These are phyloP conservation scores for Salvia miltiorrhiza DNA, from an alignment of 257 asterid species.

Conservation along the genomic window DNA sequence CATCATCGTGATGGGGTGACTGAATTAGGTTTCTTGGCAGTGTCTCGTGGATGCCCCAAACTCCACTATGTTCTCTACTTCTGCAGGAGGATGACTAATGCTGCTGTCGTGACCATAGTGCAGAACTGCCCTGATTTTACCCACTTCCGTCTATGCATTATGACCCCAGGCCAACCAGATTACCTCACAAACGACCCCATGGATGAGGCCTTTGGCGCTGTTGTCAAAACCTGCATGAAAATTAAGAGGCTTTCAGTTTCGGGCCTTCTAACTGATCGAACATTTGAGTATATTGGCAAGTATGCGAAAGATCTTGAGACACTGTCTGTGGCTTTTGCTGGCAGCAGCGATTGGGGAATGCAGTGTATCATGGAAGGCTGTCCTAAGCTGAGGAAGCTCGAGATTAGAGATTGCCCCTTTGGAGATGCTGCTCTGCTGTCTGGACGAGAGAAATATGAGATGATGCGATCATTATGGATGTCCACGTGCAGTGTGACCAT, in stretches of 20 bases:
- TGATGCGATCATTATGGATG: constrained; percentile 88
- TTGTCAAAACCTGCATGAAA: constrained; percentile 68
- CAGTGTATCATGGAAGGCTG: constrained; percentile 70
- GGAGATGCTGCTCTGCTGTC: constrained; percentile 67
- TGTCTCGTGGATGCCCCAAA: constrained; percentile 72
- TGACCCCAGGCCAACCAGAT: constrained; percentile 68
- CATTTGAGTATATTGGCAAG: constrained; percentile 72
- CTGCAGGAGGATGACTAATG: constrained; percentile 84
- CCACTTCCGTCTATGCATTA: constrained; percentile 90
- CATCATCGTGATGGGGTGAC: constrained; percentile 64
- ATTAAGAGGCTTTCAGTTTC: constrained; percentile 74
- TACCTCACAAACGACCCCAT: constrained; percentile 69
- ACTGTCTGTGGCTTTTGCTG: constrained; percentile 83
- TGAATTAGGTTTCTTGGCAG: constrained; percentile 68
- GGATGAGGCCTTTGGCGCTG: constrained; percentile 97
- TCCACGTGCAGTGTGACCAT: constrained; percentile 63
- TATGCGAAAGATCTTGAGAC: constrained; percentile 80
- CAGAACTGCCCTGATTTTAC: constrained; percentile 78
- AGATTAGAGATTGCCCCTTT: constrained; percentile 79
- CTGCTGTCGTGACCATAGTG: constrained; percentile 64
- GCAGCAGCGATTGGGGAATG: constrained; percentile 76
- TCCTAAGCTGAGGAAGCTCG: constrained; percentile 81
- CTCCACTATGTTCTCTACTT: constrained; percentile 81
- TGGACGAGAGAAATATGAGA: constrained; percentile 58
- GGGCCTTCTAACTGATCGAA: constrained; percentile 65